Conservation (phyloP, 371 early-diverging fungal species). For the Coemansia sp. region DNA sequence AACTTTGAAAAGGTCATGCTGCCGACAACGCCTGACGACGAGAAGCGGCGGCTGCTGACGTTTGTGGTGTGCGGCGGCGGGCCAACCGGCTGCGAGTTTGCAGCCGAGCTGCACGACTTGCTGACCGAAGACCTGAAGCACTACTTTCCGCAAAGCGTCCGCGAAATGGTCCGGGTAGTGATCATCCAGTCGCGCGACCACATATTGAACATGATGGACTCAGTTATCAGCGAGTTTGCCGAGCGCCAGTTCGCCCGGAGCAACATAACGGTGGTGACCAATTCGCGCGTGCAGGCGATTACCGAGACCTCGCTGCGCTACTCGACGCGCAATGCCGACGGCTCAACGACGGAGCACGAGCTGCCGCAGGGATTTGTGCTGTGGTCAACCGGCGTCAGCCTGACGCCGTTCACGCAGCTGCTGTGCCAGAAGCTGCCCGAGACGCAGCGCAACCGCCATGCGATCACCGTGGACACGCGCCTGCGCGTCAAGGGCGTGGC, state of each 20-base stretch:
- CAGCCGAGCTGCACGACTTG: slow-evolving; percentile 81
- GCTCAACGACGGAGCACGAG: slow-evolving; percentile 44
- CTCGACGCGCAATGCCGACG: slow-evolving; percentile 52
- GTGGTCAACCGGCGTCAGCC: slow-evolving; percentile 84
- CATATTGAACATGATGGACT: slow-evolving; percentile 82
- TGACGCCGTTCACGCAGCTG: slow-evolving; percentile 63
- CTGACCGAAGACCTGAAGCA: slow-evolving; percentile 75
- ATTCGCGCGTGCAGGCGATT: slow-evolving; percentile 68
- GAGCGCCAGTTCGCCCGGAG: slow-evolving; percentile 69
- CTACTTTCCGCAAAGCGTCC: slow-evolving; percentile 66
- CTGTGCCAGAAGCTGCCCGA: slow-evolving; percentile 50
- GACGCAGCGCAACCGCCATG: slow-evolving; percentile 41
- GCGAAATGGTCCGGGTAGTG: slow-evolving; percentile 62
- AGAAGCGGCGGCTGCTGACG: slow-evolving; percentile 76
- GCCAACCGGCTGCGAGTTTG: slow-evolving; percentile 73
- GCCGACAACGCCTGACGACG: slow-evolving; percentile 72
- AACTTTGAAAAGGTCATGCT: slow-evolving; percentile 82
- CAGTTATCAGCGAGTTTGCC: slow-evolving; percentile 64
- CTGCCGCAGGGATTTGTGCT: slow-evolving; percentile 73
- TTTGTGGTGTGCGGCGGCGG: slow-evolving; percentile 87
- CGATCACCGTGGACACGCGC: slow-evolving; percentile 66
- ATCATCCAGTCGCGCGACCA: slow-evolving; percentile 55
- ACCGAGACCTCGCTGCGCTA: slow-evolving; percentile 53
- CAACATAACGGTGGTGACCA: slow-evolving; percentile 70
- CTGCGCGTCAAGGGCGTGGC: slow-evolving; percentile 65